A percentile compares a stretch with the other conserved stretches of the same genome.
These are phyloP conservation scores for Annulohypoxylon bovei DNA, from an alignment of 495 filamentous ascomycete species.

Conservation along the genomic window DNA sequence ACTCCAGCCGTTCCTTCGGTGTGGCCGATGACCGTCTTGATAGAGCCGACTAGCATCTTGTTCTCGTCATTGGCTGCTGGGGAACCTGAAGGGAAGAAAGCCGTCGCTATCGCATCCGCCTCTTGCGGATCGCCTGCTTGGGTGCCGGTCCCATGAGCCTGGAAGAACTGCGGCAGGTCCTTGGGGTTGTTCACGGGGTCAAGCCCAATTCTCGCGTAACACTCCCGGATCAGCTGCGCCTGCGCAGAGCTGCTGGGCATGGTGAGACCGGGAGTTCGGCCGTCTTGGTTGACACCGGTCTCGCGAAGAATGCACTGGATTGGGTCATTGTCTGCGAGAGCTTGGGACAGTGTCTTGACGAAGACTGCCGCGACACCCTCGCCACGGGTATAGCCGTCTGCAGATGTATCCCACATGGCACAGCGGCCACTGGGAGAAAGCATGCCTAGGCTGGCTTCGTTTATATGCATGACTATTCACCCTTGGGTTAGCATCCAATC, in stretches of 20 bases:
- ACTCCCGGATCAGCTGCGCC: not conserved
- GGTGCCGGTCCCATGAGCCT: not conserved
- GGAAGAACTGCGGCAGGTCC: not conserved
- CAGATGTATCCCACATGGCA: slow-evolving; percentile 57
- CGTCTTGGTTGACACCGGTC: not conserved
- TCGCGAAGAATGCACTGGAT: not conserved
- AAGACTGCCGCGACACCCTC: not conserved
- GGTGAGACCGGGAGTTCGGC: not conserved
- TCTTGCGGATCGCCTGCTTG: not conserved
- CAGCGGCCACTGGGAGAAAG: slow-evolving; percentile 47
- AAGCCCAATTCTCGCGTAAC: not conserved
- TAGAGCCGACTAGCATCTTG: not conserved
- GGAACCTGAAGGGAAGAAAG: not conserved
- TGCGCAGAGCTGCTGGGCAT: not conserved
- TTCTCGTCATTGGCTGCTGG: not conserved
- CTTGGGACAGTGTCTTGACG: not conserved
- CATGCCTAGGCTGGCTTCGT: slow-evolving; percentile 35
- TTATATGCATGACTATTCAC: slow-evolving; percentile 36
- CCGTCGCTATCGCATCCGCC: not conserved
- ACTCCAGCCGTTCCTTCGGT: not conserved
- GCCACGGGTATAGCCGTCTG: slow-evolving; percentile 63
- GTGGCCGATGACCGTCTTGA: not conserved
- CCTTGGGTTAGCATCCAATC: not conserved
- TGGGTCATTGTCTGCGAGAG: not conserved
- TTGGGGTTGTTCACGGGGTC: not conserved